Percentiles rank a stretch among this genome's conserved stretches.
Conservation (phyloP, 176 grass and related monocot species). For the Phyllostachys edulis region DNA sequence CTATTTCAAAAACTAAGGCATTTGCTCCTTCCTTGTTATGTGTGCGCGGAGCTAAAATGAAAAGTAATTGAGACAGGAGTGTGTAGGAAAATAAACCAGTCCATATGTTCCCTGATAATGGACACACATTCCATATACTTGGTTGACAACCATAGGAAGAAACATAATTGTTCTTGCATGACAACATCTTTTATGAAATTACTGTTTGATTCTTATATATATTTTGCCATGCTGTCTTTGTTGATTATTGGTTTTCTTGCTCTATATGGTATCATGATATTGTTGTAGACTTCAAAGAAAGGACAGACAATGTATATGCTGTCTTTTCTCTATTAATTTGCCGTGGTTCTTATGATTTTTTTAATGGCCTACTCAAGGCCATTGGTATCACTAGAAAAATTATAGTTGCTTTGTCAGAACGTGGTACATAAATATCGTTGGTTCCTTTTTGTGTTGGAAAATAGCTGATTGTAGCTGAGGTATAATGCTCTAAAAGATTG, state of each 20-base stretch:
- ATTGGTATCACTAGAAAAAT: not conserved
- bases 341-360: not conserved
- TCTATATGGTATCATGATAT: not conserved
- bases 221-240: not conserved
- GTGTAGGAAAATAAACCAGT: not conserved
- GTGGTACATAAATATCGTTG: not conserved
- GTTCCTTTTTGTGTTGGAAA: not conserved
- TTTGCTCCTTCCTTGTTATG: not conserved
- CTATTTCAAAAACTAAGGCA: slow-evolving; percentile 1
- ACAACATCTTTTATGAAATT: not conserved
- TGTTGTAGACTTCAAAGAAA: not conserved
- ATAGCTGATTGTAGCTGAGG: not conserved
- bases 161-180: not conserved
- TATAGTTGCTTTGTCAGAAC: not conserved
- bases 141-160: not conserved
- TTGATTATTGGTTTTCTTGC: not conserved
- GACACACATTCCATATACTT: not conserved
- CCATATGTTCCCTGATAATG: not conserved
- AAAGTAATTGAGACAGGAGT: not conserved
- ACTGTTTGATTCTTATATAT: not conserved
- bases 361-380: not conserved
- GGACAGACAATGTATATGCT: not conserved
- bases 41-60: not conserved
- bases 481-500: not conserved
- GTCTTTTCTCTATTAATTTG: not conserved